Evolutionary conservation across 2,329 filamentous ascomycete species (phyloP), one percentile per base, ranked within the genome.

Genomic region (Aureobasidium sp.): DNA sequence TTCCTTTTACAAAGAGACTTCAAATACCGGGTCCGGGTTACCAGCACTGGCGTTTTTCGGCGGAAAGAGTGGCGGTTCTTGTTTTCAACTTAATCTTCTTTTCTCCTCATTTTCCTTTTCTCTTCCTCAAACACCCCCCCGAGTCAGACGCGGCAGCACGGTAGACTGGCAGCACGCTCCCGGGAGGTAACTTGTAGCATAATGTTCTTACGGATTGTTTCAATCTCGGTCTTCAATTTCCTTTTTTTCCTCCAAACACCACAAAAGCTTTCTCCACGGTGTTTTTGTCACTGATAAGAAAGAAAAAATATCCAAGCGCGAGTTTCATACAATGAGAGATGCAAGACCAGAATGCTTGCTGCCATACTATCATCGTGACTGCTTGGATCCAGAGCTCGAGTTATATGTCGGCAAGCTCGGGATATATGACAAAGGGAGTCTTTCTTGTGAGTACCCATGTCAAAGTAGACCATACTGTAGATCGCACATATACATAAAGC

Each of bases 1-100:
- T 50, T 33, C 55, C 43, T 53, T 42, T 46, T 21, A 47, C 49
- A 9, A 47, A 58, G 55, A 58, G 55, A 58, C 58, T 46, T n/a
- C 23, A n/a, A n/a, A 54, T 60, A 27, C 27, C 27, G 27, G 27
- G 40, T 23, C 47, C 29, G 47, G 40, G 43, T 42, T 60, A 35
- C 23, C 58, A 60, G 62, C 54, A 61, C 49, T 45, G 57, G 60
- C 60, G 62, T n/a, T 63, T 63, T 59, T 51, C 27, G 57, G 60
- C 31, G 60, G 49, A n/a, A n/a, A 49, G 43, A 49, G 31, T 58
- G 55, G 43, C 43, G 43, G 33, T 37, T 58, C 33, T 29, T 47
- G 35, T n/a, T 47, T 45, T 33, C 33, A 11, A 49, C 15, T 58
- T 62, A 58, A 61, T 61, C 55, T 61, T 55, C 15, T 42, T 45